phyloP scores from a whole-genome alignment of 352 stramenopile genomes.

The Blastocystis sp. region DNA sequence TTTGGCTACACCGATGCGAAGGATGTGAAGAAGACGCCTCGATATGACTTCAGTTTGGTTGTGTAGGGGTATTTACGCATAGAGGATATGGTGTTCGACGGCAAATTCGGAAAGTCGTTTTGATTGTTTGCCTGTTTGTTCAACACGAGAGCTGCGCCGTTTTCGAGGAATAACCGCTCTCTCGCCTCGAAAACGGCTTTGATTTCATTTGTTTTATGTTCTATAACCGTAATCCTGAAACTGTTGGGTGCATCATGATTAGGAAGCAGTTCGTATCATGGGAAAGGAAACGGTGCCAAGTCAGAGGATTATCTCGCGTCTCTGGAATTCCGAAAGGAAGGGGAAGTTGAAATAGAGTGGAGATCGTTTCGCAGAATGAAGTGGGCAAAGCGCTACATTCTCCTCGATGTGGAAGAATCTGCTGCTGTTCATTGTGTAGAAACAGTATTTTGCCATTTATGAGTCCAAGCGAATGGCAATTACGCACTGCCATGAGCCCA shows the following conservation, averaged over 20 bases:
- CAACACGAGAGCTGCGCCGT: neutral
- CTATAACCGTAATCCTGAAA: no score
- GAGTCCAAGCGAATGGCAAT: neutral
- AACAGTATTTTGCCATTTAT: conserved; percentile 43
- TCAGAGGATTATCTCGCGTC: conserved; percentile 19
- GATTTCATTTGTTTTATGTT: no score
- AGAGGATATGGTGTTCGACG: conserved; percentile 52
- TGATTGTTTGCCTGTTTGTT: neutral
- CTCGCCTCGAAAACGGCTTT: neutral
- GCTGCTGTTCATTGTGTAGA: neutral
- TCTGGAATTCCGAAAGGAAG: conserved; percentile 5
- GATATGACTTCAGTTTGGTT: conserved; percentile 27
- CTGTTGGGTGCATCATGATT: neutral
- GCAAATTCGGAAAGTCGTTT: conserved; percentile 36
- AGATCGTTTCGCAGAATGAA: neutral
- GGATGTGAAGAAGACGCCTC: conserved; percentile 17
- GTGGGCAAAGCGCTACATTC: conserved; percentile 6
- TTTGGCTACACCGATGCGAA: conserved; percentile 33
- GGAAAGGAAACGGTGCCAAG: neutral
- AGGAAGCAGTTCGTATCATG: neutral
- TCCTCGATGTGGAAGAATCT: neutral
- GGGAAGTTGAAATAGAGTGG: conserved; percentile 47
- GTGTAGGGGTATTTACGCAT: neutral
- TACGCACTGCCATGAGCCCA: neutral
- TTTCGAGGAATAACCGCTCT: neutral